These are phyloP conservation scores for Naganishia vishniacii DNA, from an alignment of 768 basidiomycete species.

Conservation along the genomic window DNA sequence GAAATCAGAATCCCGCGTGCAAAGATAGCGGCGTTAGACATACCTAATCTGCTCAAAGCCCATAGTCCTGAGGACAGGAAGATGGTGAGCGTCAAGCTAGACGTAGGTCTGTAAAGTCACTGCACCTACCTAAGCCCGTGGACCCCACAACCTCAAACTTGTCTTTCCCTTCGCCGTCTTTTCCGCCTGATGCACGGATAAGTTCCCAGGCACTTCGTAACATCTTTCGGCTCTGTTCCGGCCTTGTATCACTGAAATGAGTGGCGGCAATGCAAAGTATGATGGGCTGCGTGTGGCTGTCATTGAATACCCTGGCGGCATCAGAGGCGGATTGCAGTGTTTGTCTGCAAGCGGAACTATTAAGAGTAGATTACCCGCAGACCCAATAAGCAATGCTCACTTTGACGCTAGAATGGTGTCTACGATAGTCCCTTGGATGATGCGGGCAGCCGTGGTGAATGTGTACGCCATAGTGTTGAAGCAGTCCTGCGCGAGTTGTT, in stretches of 20 bases:
- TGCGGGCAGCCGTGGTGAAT: slow-evolving; percentile 16
- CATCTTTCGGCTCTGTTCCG: slow-evolving; percentile 19
- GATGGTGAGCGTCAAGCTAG: too few relatives aligned
- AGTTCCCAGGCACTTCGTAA: slow-evolving; percentile 9
- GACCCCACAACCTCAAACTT: slow-evolving; percentile 15
- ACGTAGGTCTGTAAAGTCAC: background rate
- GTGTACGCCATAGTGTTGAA: slow-evolving; percentile 9
- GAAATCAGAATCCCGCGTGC: background rate
- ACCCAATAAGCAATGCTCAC: background rate
- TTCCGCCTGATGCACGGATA: slow-evolving; percentile 4
- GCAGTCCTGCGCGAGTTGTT: slow-evolving; percentile 16
- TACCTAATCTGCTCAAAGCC: slow-evolving; percentile 12
- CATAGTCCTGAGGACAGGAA: slow-evolving; percentile 16
- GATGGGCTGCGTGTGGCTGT: slow-evolving; percentile 20
- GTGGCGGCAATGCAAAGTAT: slow-evolving; percentile 22
- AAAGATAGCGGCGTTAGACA: background rate
- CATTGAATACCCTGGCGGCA: slow-evolving; percentile 9
- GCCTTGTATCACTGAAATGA: slow-evolving; percentile 21
- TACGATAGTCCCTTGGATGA: slow-evolving; percentile 15
- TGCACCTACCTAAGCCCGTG: slow-evolving; percentile 16
- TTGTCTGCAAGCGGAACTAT: background rate
- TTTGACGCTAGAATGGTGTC: slow-evolving; percentile 22
- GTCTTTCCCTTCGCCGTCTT: background rate
- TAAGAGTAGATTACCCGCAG: background rate
- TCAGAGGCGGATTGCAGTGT: slow-evolving; percentile 5